Evolutionary conservation across 1,284 basidiomycete species (phyloP), one percentile per base, ranked within the genome.

Genomic region (Papiliotrema terrestris): DNA sequence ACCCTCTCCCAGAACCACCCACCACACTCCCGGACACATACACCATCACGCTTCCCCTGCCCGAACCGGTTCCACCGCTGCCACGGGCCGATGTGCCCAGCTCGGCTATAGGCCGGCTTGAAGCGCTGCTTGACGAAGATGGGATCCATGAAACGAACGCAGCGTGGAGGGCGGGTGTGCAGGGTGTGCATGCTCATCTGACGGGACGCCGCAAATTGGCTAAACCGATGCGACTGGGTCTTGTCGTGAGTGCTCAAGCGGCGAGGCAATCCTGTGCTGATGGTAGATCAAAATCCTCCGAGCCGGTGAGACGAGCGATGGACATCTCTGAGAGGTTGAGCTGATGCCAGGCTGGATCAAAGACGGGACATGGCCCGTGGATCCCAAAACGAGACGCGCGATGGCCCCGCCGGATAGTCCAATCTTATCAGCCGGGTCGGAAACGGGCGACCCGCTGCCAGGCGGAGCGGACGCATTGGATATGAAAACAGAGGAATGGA

Each of bases 331-430:
- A 5, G 29, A 32, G 5, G n/a, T 32, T 6, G 6, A 32, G 36
- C 61, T 75, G 8, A 61, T 61, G 41, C 66, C 70, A 29, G 58
- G 69, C 9, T 77, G 75, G 75, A 62, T 74, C 11, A 52, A 62
- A 49, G 74, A 77, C 49, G 75, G 75, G 15, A 71, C 72, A 3
- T 77, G 75, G 75, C 74, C 76, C 2, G 53, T 60, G 9, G 71
- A 73, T 48, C 62, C 69, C 2, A 32, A 26, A 13, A 67, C 66
- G 1, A 58, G 57, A n/a, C 50, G 61, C 20, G 59, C 66, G 11
- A 23, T 54, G 5, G 49, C 50, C 49, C 64, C 71, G 11, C 66
- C 69, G 13, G 60, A 62, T 25, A 64, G 63, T 5, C 61, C 67
- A 19, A 57, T 59, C 15, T 45, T 57, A 14, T 57, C 55, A 22